phyloP scores from a whole-genome alignment of 2,329 filamentous ascomycete species.

The Dactylella cylindrospora region DNA sequence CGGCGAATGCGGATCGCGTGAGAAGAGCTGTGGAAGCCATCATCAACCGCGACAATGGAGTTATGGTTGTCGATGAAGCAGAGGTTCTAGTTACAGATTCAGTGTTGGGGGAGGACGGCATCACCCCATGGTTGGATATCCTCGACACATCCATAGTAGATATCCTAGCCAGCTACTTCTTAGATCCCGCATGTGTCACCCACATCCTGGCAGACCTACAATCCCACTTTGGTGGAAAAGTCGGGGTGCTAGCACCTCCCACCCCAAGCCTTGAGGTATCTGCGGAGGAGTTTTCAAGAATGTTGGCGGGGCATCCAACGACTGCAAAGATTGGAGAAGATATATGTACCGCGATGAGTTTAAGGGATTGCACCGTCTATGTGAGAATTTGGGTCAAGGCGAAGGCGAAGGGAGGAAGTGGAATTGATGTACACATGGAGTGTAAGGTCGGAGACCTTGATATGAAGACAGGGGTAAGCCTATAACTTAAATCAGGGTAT shows the following conservation, averaged over 20 bases:
- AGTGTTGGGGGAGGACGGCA: conserved; percentile 26
- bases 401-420: conserved; percentile 41
- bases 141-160: conserved; percentile 35
- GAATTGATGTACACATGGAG: conserved; percentile 48
- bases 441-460: conserved; percentile 49
- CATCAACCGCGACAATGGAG: conserved; percentile 46
- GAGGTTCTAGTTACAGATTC: conserved; percentile 29
- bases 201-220: conserved; percentile 43
- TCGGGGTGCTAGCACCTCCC: conserved; percentile 32
- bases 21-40: conserved; percentile 45
- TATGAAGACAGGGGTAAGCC: conserved; percentile 47
- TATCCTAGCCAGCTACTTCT: conserved; percentile 42
- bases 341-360: conserved; percentile 48
- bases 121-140: conserved; percentile 36
- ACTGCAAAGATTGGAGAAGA: conserved; percentile 42
- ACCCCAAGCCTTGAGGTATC: conserved; percentile 37
- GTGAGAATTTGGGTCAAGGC: conserved; percentile 47
- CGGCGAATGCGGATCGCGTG: conserved; percentile 40
- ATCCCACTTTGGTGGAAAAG: conserved; percentile 41
- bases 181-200: conserved; percentile 41
- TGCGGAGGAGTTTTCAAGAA: conserved; percentile 37
- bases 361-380: conserved; percentile 48
- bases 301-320: conserved; percentile 43
- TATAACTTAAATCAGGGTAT: too few relatives aligned
- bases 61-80: conserved; percentile 47